phyloP scores from a whole-genome alignment of 768 basidiomycete species.

The Postia placenta region DNA sequence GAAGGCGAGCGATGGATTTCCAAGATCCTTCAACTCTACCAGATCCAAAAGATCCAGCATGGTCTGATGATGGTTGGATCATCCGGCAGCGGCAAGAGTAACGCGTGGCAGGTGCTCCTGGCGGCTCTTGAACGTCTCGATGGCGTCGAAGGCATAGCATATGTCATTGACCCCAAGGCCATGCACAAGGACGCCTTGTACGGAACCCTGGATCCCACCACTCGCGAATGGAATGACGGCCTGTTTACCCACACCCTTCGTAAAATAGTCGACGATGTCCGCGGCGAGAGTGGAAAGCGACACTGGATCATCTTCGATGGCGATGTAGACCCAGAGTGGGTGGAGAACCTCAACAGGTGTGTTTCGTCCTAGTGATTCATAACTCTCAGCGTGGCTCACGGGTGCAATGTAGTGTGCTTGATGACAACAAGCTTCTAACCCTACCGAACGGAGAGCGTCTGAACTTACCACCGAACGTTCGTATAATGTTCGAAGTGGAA shows the following conservation, averaged over 20 bases:
- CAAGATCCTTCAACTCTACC: conserved; percentile 96
- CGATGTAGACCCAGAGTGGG: conserved; percentile 99
- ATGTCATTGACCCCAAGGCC: conserved; percentile 98
- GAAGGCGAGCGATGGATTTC: conserved; percentile 85
- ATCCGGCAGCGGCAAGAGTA: conserved; percentile 94
- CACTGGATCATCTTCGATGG: conserved; percentile 99
- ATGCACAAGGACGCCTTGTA: conserved; percentile 98
- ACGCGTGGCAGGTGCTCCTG: conserved; percentile 93
- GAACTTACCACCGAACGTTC: conserved; percentile 92
- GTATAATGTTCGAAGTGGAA: conserved; percentile 99
- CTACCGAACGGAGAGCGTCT: conserved; percentile 97
- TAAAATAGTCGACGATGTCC: conserved; percentile 97
- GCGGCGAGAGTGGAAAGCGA: conserved; percentile 92
- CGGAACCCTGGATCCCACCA: conserved; percentile 94
- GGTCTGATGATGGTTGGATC: conserved; percentile 99
- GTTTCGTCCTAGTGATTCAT: conserved; percentile 14
- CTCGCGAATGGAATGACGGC: conserved; percentile 98
- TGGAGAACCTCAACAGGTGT: conserved; percentile 97
- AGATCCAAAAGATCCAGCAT: conserved; percentile 99
- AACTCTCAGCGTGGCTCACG: not conserved
- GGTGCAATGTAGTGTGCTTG: conserved; percentile 67
- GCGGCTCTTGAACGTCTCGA: conserved; percentile 87
- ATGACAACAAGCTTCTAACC: conserved; percentile 97
- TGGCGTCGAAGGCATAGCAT: conserved; percentile 86
- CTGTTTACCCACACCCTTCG: conserved; percentile 96